Evolutionary conservation across 805 yeast species (phyloP), one percentile per base, ranked within the genome.

Genomic region (Lachancea kluyveri): DNA sequence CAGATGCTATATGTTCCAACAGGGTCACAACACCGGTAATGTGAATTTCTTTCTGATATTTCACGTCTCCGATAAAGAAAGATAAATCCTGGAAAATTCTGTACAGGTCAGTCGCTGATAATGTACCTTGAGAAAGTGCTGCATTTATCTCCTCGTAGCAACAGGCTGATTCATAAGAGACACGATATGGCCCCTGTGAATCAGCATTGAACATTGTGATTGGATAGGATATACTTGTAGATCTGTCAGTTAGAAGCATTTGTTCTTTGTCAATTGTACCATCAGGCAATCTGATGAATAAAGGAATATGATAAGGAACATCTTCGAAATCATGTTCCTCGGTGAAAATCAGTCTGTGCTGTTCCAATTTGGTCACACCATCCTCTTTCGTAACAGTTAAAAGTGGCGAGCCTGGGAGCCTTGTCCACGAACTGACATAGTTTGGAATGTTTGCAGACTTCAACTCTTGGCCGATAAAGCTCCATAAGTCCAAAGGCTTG

Each of bases 241-340:
- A 40, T 37, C 59, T 45, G 27, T 54, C 60, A 3, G 55, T 53
- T 43, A 56, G 36, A 24, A 56, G 30, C 4, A 42, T 41, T 19
- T 52, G 43, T 13, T 42, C 33, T 6, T 30, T 30, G 27, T 52
- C 57, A 7, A 20, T 11, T 12, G 36, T 22, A n/a, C 48, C 48
- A 17, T 39, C 34, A 10, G 46, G 37, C 24, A 46, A 30, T 12
- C 31, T 30, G n/a, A 42, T 40, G 17, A 55, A 48, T 26, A 82
- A 51, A 3, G 90, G 88, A 26, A 80, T 59, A 40, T 77, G 79
- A 47, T 62, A 80, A 3, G 80, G 79, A 24, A 64, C 57, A 43
- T 78, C 77, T 48, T 77, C 84, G 21, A 65, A 42, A 9, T 59
- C 45, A n/a, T 52, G 47, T 17, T 46, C 43, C 5, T 45, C 47